Percentiles rank a stretch among this genome's conserved stretches.
Conservation (phyloP, 768 basidiomycete species). For the Serendipita sp. region DNA sequence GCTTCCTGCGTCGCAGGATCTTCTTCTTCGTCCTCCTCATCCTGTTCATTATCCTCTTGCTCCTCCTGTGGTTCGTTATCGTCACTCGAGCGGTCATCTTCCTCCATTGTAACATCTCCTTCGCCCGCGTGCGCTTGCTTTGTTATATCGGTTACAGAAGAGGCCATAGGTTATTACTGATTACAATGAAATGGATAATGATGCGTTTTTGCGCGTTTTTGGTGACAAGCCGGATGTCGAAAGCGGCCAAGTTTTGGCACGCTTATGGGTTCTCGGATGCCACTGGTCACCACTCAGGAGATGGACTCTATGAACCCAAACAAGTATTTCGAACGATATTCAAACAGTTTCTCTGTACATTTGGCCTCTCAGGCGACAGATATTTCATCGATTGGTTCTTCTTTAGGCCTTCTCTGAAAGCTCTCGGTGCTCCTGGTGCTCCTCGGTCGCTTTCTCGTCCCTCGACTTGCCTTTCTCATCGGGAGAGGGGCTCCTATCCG, state of each 20-base stretch:
- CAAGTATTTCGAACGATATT: too few species aligned
- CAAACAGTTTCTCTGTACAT: too few species aligned
- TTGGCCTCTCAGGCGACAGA: too few species aligned
- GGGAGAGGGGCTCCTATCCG: slow-evolving; percentile 8
- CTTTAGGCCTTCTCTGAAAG: background rate
- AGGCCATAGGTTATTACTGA: background rate
- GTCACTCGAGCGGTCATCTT: slow-evolving; percentile 2
- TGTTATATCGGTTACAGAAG: background rate
- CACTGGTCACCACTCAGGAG: too few species aligned
- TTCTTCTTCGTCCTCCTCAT: slow-evolving; percentile 75
- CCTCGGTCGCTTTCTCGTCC: background rate
- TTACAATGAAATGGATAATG: background rate
- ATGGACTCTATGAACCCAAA: too few species aligned
- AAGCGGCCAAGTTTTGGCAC: background rate
- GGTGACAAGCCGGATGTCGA: background rate
- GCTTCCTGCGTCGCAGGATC: slow-evolving; percentile 60
- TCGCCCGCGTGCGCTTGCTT: background rate
- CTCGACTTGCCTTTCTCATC: background rate
- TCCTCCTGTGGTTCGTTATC: slow-evolving; percentile 24
- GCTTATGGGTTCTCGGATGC: too few species aligned
- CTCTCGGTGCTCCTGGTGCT: background rate
- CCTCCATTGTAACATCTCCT: slow-evolving; percentile 9
- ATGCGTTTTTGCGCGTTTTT: background rate
- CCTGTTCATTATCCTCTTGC: slow-evolving; percentile 59
- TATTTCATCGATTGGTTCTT: too few species aligned